These are phyloP conservation scores for Melastoma candidum DNA, from an alignment of 441 rosid species.

Conservation along the genomic window DNA sequence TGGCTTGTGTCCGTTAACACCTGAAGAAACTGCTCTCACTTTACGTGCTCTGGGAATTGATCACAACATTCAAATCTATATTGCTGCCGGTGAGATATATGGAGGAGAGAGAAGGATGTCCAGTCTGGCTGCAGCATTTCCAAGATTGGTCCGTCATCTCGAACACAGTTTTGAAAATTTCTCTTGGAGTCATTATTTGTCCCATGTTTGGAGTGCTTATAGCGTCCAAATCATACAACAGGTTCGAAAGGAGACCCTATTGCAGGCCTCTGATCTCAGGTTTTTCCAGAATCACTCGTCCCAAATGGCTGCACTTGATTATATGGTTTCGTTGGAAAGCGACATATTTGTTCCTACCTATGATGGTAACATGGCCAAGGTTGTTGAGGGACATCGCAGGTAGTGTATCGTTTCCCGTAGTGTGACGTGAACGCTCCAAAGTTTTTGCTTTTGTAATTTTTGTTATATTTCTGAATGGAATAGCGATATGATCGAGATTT, in stretches of 20 bases:
- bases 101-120: conserved; percentile 23
- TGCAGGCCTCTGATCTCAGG: conserved; percentile 38
- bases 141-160: conserved; percentile 4
- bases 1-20: conserved; percentile 27
- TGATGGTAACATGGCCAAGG: conserved; percentile 77
- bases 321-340: conserved; percentile 57
- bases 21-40: conserved; percentile 25
- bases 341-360: conserved; percentile 66
- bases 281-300: conserved; percentile 67
- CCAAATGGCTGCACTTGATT: conserved; percentile 77
- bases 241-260: conserved; percentile 60
- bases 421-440: not conserved
- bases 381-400: conserved; percentile 82
- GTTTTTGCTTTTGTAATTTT: not conserved
- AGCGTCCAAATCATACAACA: conserved; percentile 12
- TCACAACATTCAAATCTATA: conserved; percentile 19
- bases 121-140: conserved; percentile 3
- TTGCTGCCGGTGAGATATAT: conserved; percentile 26
- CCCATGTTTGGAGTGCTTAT: too few species aligned
- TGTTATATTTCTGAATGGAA: too few species aligned
- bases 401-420: conserved; percentile 9
- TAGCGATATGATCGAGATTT: not conserved
- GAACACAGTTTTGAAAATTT: too few species aligned
- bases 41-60: conserved; percentile 23
- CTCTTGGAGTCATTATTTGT: too few species aligned